Base-by-base conservation (phyloP, 805 yeast species). In the Maudiozyma turicensis region DNA sequence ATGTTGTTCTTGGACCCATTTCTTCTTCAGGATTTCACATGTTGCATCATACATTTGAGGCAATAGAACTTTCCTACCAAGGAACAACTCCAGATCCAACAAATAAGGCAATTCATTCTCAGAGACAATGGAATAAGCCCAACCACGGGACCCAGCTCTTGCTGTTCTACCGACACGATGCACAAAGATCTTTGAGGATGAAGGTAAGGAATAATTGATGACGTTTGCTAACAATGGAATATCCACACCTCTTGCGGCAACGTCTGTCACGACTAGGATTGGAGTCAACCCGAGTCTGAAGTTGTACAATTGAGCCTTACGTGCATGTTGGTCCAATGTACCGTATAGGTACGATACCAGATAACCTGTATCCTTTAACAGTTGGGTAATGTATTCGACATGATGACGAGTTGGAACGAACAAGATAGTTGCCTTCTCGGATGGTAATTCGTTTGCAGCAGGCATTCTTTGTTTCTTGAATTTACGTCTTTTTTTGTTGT, bases 121-220 rank as follows among this genome's bases (percentile, higher is more conserved):
- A 50, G 81, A 75, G 7, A 90, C 84, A 52, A 93, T 79, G 3
- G 96, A 84, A 65, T 86, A 93, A 0, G 99, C 99, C 95, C 97
- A 89, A 63, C 99, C 99, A 58, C 77, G 81, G 64, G 88, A 84
- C 64, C 99, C 99, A 8, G 99, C 99, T 76, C 99, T 85, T 9
- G 99, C 99, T 43, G 99, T 93, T 76, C 99, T 83, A 67, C 99
- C 99, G 44, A 93, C 98, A 70, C 99, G 81, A 69, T 93, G 99
- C 49, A 93, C 78, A 67, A 93, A 93, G 51, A 91, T 85, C 67
- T 95, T 93, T 4, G 97, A 88, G 1, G 95, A 83, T 1, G 88
- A 84, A 9, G 98, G 98, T 52, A 93, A 73, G 1, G 96, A 81
- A 67, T 78, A 93, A 66, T 93, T 93, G 57, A 93, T 77, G 47